Conservation (phyloP, 169 alveolate species). For the Plasmodium billcollinsi region DNA sequence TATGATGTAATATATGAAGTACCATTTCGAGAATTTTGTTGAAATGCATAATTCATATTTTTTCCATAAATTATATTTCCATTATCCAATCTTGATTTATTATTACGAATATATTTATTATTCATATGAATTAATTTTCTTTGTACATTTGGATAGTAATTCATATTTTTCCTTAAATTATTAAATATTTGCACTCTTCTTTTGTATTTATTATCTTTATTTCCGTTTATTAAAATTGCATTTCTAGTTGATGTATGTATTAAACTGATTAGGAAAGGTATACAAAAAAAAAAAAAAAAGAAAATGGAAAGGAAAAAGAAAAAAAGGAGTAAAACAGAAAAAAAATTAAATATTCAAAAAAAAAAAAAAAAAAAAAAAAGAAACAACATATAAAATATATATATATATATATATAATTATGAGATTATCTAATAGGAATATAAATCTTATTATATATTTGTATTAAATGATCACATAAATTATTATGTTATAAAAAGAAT, state of each 20-base stretch:
- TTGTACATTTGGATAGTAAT: slow-evolving; percentile 17
- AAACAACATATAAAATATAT: too few relatives aligned
- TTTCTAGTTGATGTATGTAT: slow-evolving; percentile 19
- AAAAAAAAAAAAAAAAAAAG: too few relatives aligned
- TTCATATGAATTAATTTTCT: slow-evolving; percentile 26
- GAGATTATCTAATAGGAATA: too few relatives aligned
- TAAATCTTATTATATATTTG: too few relatives aligned
- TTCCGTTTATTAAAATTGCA: slow-evolving; percentile 6
- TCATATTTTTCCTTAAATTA: slow-evolving; percentile 9
- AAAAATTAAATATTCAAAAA: too few relatives aligned
- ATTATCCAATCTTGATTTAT: slow-evolving; percentile 27
- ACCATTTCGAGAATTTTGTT: slow-evolving; percentile 19
- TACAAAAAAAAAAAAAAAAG: slow-evolving; percentile 1
- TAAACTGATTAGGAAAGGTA: slow-evolving; percentile 2
- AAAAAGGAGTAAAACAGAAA: too few relatives aligned
- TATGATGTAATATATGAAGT: slow-evolving; percentile 31
- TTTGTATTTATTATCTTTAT: slow-evolving; percentile 14
- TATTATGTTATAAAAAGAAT: too few relatives aligned
- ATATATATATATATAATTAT: too few relatives aligned
- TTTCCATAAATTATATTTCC: slow-evolving; percentile 16
- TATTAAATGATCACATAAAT: too few relatives aligned
- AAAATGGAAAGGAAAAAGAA: too few relatives aligned
- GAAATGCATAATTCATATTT: slow-evolving; percentile 19
- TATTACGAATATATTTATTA: slow-evolving; percentile 35
- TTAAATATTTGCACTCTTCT: slow-evolving; percentile 15